These are phyloP conservation scores for Coemansia sp. DNA, from an alignment of 192 early-diverging fungal species.

Conservation along the genomic window DNA sequence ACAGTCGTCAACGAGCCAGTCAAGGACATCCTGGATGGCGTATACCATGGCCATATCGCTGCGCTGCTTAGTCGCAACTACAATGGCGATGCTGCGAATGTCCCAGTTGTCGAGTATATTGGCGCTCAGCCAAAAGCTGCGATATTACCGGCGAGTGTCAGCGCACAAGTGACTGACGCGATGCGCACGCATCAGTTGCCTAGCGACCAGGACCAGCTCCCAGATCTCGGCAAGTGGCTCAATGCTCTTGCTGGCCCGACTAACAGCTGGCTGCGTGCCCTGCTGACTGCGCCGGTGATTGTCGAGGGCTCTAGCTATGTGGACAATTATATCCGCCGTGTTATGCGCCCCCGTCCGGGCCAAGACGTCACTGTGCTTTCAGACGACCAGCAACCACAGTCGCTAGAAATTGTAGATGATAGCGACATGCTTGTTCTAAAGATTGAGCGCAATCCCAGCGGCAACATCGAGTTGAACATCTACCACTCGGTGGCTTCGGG, in stretches of 20 bases:
- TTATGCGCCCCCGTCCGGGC: conserved; percentile 63
- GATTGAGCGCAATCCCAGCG: conserved; percentile 71
- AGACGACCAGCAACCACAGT: not conserved
- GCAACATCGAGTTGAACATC: conserved; percentile 59
- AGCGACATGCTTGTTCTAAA: conserved; percentile 73
- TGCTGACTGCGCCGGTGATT: conserved; percentile 71
- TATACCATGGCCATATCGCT: conserved; percentile 79
- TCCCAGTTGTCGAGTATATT: conserved; percentile 83
- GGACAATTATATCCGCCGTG: conserved; percentile 63
- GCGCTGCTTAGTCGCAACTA: conserved; percentile 76
- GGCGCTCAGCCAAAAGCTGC: conserved; percentile 12
- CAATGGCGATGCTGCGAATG: conserved; percentile 54
- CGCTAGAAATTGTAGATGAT: conserved; percentile 11
- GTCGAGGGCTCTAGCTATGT: conserved; percentile 71
- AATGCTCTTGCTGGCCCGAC: conserved; percentile 68
- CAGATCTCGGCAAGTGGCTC: conserved; percentile 59
- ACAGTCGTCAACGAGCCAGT: conserved; percentile 82
- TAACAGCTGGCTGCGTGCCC: conserved; percentile 80
- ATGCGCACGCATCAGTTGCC: conserved; percentile 9
- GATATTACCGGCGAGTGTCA: not conserved
- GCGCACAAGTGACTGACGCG: not conserved
- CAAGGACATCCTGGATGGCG: conserved; percentile 81
- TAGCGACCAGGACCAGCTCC: conserved; percentile 7
- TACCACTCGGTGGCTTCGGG: conserved; percentile 47
- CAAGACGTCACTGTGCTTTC: conserved; percentile 37